Base-by-base conservation (phyloP, 176 grass and related monocot species). In the Luzula sylvatica region DNA sequence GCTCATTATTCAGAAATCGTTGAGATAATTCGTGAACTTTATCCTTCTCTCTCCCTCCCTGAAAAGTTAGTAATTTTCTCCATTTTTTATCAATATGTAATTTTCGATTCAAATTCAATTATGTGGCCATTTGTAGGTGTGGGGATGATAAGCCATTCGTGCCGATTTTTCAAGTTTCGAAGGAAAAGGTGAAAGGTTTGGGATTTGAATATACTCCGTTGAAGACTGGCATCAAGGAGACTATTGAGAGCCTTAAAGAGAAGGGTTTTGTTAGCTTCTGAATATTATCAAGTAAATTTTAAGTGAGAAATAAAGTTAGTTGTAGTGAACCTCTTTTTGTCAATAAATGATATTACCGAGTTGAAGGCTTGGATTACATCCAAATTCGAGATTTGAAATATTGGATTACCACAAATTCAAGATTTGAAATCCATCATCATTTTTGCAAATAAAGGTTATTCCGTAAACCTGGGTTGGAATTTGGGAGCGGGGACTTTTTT, bases 181-280 rank as follows among this genome's bases (percentile, higher is more conserved):
- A 46, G 23, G 15, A 70, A 32, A 70, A 70, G n/a, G 51, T 23
- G 7, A 57, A 16, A 28, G 35, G 66, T 15, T 70, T 70, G 61
- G 86, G 80, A 1, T 15, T 77, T 0, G 64, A 80, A 4, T 66
- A 65, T 16, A 58, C 52, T 42, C 64, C 86, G 0, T 12, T 83
- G 3, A 61, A 77, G 53, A 75, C 25, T 3, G 50, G 48, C 19
- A 24, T 89, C 53, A 70, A 80, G 58, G 86, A 89, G 53, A 89
- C 86, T 3, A 63, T 84, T 0, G 58, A 80, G 13, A 84, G 86
- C 53, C 68, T 80, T 52, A 80, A 84, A 58, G 75, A 83, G 35
- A 89, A 73, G 38, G 86, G 86, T 30, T 83, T 89, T 61, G 29
- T 76, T 56, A 75, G 17, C n/a, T 62, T 61, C 3, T 61, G 43